phyloP scores from a whole-genome alignment of 176 grass and related monocot genomes.

The Phragmites australis region DNA sequence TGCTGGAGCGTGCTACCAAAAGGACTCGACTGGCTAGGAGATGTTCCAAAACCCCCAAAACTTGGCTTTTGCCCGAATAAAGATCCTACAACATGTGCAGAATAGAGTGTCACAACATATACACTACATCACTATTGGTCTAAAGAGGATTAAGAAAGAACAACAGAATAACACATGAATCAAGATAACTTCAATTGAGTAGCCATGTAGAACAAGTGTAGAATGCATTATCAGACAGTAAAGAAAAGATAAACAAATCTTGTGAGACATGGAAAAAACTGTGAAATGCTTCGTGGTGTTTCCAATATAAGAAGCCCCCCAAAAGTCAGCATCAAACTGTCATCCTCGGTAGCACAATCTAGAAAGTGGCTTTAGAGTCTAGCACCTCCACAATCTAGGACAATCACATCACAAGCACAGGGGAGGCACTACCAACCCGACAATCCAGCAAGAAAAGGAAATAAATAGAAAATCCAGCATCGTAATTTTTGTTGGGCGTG shows the following conservation, averaged over 20 bases:
- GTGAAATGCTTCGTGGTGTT: not conserved
- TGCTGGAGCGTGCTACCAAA: slow-evolving; percentile 80
- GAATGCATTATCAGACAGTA: not conserved
- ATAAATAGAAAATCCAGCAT: slow-evolving; percentile 1
- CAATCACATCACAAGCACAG: not conserved
- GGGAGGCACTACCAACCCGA: not conserved
- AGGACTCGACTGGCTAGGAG: slow-evolving; percentile 71
- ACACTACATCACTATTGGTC: not conserved
- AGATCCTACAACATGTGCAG: slow-evolving; percentile 53
- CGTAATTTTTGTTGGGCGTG: too few species aligned
- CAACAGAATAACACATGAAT: not conserved
- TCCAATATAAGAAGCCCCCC: not conserved
- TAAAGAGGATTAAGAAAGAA: slow-evolving; percentile 21
- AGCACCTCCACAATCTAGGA: not conserved
- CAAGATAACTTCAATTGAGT: not conserved
- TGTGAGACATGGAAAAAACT: not conserved
- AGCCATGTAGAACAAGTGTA: not conserved
- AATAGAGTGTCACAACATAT: slow-evolving; percentile 10
- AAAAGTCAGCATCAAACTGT: not conserved
- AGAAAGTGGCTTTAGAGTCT: not conserved
- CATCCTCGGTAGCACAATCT: not conserved
- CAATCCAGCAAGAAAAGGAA: not conserved
- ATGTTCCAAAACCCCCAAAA: slow-evolving; percentile 82
- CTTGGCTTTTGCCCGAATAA: slow-evolving; percentile 88
- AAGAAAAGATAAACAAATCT: slow-evolving; percentile 5